These are phyloP conservation scores for Metschnikowia cerradonensis DNA, from an alignment of 805 yeast species.

Conservation along the genomic window DNA sequence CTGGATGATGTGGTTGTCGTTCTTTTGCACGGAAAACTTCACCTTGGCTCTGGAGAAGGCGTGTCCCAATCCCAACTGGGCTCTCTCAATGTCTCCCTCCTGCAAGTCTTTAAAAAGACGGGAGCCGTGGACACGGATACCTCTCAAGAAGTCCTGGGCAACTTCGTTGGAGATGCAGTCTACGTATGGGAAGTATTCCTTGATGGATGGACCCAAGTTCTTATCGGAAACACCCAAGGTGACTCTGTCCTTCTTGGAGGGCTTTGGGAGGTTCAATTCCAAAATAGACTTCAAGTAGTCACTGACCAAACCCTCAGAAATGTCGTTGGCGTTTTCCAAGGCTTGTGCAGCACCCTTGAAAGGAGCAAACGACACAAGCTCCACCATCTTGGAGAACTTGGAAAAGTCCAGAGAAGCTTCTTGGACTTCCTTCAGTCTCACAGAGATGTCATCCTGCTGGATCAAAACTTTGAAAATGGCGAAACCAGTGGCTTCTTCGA, in stretches of 20 bases:
- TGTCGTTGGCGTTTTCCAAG: conserved; percentile 94
- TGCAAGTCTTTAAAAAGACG: conserved; percentile 88
- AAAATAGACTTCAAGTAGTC: conserved; percentile 86
- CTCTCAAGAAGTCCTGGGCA: conserved; percentile 93
- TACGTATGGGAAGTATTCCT: conserved; percentile 82
- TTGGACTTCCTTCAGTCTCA: conserved; percentile 91
- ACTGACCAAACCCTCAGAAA: conserved; percentile 93
- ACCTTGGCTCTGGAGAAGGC: conserved; percentile 99
- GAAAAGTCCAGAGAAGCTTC: conserved; percentile 81
- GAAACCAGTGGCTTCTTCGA: conserved; percentile 98
- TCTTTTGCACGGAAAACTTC: conserved; percentile 97
- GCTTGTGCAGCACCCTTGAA: conserved; percentile 99
- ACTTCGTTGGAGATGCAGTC: conserved; percentile 89
- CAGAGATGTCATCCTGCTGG: conserved; percentile 92
- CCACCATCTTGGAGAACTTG: conserved; percentile 86
- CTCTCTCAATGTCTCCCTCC: conserved; percentile 94
- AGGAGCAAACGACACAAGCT: conserved; percentile 93
- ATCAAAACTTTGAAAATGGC: conserved; percentile 91
- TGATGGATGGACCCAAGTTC: conserved; percentile 94
- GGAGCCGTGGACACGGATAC: conserved; percentile 84
- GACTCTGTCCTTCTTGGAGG: conserved; percentile 61
- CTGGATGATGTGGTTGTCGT: conserved; percentile 98
- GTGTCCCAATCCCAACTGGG: conserved; percentile 97
- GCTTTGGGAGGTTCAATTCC: conserved; percentile 87
- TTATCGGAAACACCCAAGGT: conserved; percentile 87